phyloP scores from a whole-genome alignment of 257 asterid species.

The Solanum clarkiae region DNA sequence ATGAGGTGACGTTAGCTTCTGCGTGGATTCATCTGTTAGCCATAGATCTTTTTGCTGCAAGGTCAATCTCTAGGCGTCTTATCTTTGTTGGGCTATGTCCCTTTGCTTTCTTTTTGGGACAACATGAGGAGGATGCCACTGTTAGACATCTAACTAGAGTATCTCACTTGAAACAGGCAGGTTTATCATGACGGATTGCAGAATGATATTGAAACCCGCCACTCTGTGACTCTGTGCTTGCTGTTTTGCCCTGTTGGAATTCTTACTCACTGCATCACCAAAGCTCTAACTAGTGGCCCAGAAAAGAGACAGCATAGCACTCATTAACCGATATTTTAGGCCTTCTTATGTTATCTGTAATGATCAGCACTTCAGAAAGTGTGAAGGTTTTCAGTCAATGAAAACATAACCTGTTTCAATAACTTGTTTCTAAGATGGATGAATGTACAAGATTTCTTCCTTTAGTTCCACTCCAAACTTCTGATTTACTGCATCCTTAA shows the following conservation, averaged over 20 bases:
- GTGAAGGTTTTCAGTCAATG: neutral
- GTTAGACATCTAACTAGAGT: neutral
- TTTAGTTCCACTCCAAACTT: conserved; percentile 24
- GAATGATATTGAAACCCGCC: conserved; percentile 63
- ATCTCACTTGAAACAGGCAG: conserved; percentile 34
- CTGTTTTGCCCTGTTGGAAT: conserved; percentile 79
- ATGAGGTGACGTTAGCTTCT: conserved; percentile 78
- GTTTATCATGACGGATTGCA: conserved; percentile 72
- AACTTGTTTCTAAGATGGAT: neutral
- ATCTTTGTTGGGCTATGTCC: neutral
- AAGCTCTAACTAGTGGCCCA: conserved; percentile 28
- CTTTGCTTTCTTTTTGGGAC: neutral
- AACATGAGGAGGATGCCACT: neutral
- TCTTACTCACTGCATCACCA: conserved; percentile 61
- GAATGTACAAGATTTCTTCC: conserved; percentile 28
- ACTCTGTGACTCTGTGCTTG: conserved; percentile 81
- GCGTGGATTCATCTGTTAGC: conserved; percentile 88
- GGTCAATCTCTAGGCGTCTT: conserved; percentile 17
- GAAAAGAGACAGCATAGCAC: conserved; percentile 8
- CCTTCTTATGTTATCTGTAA: neutral
- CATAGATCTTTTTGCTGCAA: conserved; percentile 85
- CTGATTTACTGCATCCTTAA: conserved; percentile 18
- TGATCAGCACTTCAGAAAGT: neutral
- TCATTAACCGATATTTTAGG: neutral
- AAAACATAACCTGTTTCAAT: neutral